phyloP scores from a whole-genome alignment of 2,329 filamentous ascomycete species.

The Trichophyton mentagrophytes region DNA sequence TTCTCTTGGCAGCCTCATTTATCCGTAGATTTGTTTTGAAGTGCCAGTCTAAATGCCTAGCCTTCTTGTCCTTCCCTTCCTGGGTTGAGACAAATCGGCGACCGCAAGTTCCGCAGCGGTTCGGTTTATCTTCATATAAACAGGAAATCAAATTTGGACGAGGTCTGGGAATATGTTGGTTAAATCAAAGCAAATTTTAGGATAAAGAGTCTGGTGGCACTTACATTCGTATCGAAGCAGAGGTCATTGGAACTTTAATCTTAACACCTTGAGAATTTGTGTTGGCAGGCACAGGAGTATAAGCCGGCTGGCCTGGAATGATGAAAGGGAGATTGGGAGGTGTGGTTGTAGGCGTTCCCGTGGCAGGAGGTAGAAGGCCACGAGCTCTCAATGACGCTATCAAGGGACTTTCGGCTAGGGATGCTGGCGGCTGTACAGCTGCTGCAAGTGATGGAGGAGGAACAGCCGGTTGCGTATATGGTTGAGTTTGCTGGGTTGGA shows the following conservation, averaged over 20 bases:
- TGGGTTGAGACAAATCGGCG: slow-evolving; percentile 68
- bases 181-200: background rate
- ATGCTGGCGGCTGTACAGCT: slow-evolving; percentile 23
- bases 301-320: slow-evolving; percentile 26
- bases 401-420: slow-evolving; percentile 45
- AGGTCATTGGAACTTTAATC: slow-evolving; percentile 43
- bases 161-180: slow-evolving; percentile 39
- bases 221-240: slow-evolving; percentile 61
- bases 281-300: slow-evolving; percentile 27
- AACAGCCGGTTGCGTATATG: slow-evolving; percentile 43
- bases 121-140: slow-evolving; percentile 70
- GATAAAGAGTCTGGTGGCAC: slow-evolving; percentile 20
- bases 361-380: slow-evolving; percentile 47
- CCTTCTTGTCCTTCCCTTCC: slow-evolving; percentile 73
- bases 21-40: slow-evolving; percentile 87
- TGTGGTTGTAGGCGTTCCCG: slow-evolving; percentile 31
- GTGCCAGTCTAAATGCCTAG: slow-evolving; percentile 93
- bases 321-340: slow-evolving; percentile 32
- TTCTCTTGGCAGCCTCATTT: slow-evolving; percentile 70
- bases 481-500: slow-evolving; percentile 38
- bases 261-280: slow-evolving; percentile 19
- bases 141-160: slow-evolving; percentile 60
- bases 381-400: slow-evolving; percentile 56
- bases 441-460: slow-evolving; percentile 34
- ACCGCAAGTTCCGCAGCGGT: slow-evolving; percentile 84